Conservation (phyloP, 176 grass and related monocot species). For the Carex cristatella region DNA sequence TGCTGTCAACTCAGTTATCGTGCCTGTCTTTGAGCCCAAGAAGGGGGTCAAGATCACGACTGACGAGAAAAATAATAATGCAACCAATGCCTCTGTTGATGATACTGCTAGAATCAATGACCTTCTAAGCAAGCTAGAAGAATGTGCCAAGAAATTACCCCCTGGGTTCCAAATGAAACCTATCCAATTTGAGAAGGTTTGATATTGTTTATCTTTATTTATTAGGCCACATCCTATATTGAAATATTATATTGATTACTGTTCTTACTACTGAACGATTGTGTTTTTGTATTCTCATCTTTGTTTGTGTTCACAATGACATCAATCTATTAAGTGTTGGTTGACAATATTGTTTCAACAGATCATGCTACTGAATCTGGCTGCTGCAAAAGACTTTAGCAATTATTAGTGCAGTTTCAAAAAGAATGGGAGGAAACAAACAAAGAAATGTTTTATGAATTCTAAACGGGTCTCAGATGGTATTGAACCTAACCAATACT, state of each 20-base stretch:
- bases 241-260: not conserved
- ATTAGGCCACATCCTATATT: not conserved
- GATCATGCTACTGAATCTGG: not conserved
- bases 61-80: constrained; percentile 47
- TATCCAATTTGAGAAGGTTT: constrained; percentile 67
- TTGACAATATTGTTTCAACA: not conserved
- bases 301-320: not conserved
- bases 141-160: constrained; percentile 50
- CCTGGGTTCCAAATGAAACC: constrained; percentile 58
- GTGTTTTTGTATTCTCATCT: not conserved
- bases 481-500: constrained; percentile 14
- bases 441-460: not conserved
- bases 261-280: not conserved
- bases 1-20: constrained; percentile 42
- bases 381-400: not conserved
- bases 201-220: constrained; percentile 10
- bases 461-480: not conserved
- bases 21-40: constrained; percentile 62
- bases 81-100: constrained; percentile 50
- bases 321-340: not conserved
- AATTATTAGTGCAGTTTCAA: not conserved
- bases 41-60: constrained; percentile 43
- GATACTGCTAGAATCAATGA: constrained; percentile 44
- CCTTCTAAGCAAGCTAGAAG: constrained; percentile 56
- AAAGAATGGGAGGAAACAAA: not conserved